Evolutionary conservation across 768 basidiomycete species (phyloP), one percentile per base, ranked within the genome.

Genomic region (Lentinula edodes): DNA sequence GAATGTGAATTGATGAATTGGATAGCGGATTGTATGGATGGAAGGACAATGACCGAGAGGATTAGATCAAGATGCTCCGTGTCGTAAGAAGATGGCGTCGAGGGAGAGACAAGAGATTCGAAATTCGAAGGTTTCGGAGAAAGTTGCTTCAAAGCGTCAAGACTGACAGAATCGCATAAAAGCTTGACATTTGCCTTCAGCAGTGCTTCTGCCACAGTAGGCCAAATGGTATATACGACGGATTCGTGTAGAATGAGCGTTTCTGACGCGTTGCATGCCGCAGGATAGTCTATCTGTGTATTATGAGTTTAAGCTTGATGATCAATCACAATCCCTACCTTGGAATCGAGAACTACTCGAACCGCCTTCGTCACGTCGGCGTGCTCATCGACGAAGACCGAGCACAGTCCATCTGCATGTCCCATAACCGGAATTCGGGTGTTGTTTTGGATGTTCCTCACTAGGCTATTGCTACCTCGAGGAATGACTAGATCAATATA

Each of bases 391-490:
- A 99, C 75, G 72, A 88, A 98, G 5, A 97, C 85, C 18, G 87
- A 84, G 72, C 97, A 99, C 8, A 98, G 76, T 1, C 97, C 97
- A 73, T 99, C 97, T 6, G 97, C 95, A 69, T 99, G 97, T 1
- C 97, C 97, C 95, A 99, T 98, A 48, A 99, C 97, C 2, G 97
- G 90, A 63, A 99, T 98, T 62, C 90, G 81, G 0, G 96, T 97
- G 65, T 79, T 85, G 61, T 90, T 89, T 71, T 98, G 93, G 62
- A 99, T 97, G 71, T 78, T 90, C 66, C 77, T 81, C 32, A 98
- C 97, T 12, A 99, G 85, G 64, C 82, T 83, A 66, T 96, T 96
- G 69, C 95, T 95, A 6, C 97, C 97, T 58, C 97, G 80, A 1
- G 97, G 97, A 71, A 98, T 98, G 58, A 98, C 95, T 20, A 99